Percentiles rank a stretch among this genome's conserved stretches.
Conservation (phyloP, 805 yeast genomes). For the Brettanomyces nanus region DNA sequence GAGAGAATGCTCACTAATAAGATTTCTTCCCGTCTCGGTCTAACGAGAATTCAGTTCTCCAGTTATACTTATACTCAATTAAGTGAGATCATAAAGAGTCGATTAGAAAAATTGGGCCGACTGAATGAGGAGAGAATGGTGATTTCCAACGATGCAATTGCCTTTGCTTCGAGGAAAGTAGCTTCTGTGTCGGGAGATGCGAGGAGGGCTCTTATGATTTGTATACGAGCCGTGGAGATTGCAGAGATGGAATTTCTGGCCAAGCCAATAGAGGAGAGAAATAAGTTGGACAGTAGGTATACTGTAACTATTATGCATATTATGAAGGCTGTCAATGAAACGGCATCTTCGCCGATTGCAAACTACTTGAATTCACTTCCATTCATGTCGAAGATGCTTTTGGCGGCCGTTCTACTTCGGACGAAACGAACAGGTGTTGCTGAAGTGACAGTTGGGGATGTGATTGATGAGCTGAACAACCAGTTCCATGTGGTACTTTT, state of each 20-base stretch:
- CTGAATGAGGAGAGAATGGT: slow-evolving; percentile 36
- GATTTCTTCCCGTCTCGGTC: slow-evolving; percentile 84
- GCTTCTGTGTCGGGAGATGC: slow-evolving; percentile 98
- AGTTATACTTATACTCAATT: slow-evolving; percentile 82
- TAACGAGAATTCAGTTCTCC: slow-evolving; percentile 76
- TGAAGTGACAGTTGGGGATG: slow-evolving; percentile 67
- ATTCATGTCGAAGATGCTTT: slow-evolving; percentile 59
- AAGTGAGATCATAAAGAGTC: slow-evolving; percentile 60
- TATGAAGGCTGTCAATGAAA: slow-evolving; percentile 69
- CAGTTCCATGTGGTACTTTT: slow-evolving; percentile 21
- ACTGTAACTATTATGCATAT: slow-evolving; percentile 67
- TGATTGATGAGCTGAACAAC: slow-evolving; percentile 65
- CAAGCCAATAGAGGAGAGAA: slow-evolving; percentile 21
- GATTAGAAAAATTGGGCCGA: slow-evolving; percentile 46
- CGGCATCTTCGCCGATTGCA: slow-evolving; percentile 66
- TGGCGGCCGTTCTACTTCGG: slow-evolving; percentile 60
- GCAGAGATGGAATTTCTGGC: slow-evolving; percentile 58
- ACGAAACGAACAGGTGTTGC: slow-evolving; percentile 60
- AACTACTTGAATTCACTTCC: slow-evolving; percentile 52
- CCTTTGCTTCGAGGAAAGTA: slow-evolving; percentile 86
- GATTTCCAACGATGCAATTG: slow-evolving; percentile 66
- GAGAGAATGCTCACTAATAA: slow-evolving; percentile 83
- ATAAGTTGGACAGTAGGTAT: slow-evolving; percentile 30
- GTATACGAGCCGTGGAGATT: slow-evolving; percentile 82
- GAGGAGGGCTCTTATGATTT: slow-evolving; percentile 79